Evolutionary conservation across 2,329 filamentous ascomycete species (phyloP).

Genomic region (Fusarium citri): DNA sequence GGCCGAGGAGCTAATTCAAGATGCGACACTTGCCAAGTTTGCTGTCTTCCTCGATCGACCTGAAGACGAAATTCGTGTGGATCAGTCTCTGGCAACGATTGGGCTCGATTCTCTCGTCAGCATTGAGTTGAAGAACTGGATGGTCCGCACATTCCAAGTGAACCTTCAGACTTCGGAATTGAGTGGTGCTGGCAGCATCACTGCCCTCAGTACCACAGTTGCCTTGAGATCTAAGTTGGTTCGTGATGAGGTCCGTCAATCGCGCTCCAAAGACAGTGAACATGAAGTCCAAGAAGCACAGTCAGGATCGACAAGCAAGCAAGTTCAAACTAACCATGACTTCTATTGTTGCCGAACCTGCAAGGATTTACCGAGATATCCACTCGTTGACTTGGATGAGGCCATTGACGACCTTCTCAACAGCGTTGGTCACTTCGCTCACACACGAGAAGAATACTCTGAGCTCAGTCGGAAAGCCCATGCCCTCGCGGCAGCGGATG

Average conservation of each 20-base stretch:
- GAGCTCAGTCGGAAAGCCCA: conserved; percentile 14
- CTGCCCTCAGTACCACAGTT: background rate
- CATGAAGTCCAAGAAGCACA: background rate
- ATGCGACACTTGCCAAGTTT: conserved; percentile 8
- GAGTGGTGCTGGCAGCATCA: conserved; percentile 12
- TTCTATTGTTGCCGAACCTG: conserved; percentile 13
- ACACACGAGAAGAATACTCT: conserved; percentile 2
- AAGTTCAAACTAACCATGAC: background rate
- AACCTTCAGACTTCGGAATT: conserved; percentile 11
- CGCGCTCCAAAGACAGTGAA: accelerated
- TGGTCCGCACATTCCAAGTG: conserved; percentile 18
- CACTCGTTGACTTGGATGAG: conserved; percentile 9
- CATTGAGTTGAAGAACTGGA: conserved; percentile 18
- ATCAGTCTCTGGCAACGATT: conserved; percentile 4
- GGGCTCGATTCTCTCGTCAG: conserved; percentile 7
- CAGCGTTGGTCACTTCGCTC: conserved; percentile 4
- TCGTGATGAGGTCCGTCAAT: background rate
- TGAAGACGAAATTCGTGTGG: background rate
- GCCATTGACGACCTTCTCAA: conserved; percentile 4
- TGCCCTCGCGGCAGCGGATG: background rate
- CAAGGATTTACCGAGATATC: conserved; percentile 1
- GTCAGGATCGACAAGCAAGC: background rate
- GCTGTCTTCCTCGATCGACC: conserved; percentile 9
- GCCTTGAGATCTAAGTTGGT: conserved; percentile 1
- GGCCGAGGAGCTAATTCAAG: background rate